Evolutionary conservation across 768 basidiomycete genomes (phyloP).

Genomic region (Lactarius psammicola): DNA sequence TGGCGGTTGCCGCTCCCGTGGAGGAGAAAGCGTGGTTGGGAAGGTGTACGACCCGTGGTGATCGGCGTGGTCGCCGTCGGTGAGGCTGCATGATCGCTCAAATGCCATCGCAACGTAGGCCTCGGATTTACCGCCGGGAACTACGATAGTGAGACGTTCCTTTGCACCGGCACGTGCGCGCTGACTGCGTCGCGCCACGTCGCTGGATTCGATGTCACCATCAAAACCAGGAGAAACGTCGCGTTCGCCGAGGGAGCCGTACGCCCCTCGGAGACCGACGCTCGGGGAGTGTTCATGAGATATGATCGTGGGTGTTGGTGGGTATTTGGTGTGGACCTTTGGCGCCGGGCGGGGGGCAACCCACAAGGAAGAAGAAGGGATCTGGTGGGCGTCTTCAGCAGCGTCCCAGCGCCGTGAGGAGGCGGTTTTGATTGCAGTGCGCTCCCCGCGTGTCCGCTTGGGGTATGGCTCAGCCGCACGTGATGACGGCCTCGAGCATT

Average conservation of each 20-base stretch:
- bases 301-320: conserved; percentile 5
- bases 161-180: not conserved
- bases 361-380: conserved; percentile 19
- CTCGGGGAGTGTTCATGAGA: not conserved
- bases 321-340: not conserved
- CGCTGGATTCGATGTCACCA: conserved; percentile 15
- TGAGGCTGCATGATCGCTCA: conserved; percentile 23
- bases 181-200: not conserved
- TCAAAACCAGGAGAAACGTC: conserved; percentile 17
- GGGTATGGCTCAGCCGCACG: not conserved
- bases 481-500: conserved; percentile 11
- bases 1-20: not conserved
- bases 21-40: not conserved
- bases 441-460: conserved; percentile 14
- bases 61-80: not conserved
- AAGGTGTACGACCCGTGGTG: not conserved
- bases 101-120: conserved; percentile 25
- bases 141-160: conserved; percentile 22
- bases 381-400: not conserved
- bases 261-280: not conserved
- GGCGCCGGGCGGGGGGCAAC: not conserved
- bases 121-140: conserved; percentile 26
- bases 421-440: not conserved
- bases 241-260: not conserved
- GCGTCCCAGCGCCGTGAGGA: conserved; percentile 16